These are phyloP conservation scores for Sherardia arvensis DNA, from an alignment of 257 asterid genomes.

Conservation along the genomic window DNA sequence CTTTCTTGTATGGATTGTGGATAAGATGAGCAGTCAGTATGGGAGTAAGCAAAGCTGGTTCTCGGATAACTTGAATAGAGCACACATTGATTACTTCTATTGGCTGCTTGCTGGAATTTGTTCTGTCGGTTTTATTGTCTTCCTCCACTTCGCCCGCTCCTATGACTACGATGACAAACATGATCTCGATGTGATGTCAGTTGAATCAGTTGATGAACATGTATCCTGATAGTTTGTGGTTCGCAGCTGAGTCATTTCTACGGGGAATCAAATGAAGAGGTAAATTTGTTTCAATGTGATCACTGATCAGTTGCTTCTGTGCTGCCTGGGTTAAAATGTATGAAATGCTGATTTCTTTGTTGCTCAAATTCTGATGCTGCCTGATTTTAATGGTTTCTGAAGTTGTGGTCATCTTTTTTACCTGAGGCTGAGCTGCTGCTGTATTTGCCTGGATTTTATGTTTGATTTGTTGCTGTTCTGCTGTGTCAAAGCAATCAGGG, in stretches of 20 bases:
- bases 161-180: background rate
- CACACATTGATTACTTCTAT: constrained; percentile 5
- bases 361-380: too few species aligned
- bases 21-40: background rate
- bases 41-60: background rate
- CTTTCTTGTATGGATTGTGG: background rate
- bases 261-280: too few species aligned
- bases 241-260: background rate
- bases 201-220: background rate
- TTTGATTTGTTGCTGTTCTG: too few species aligned
- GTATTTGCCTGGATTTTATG: too few species aligned
- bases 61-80: constrained; percentile 1
- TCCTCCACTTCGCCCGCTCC: background rate
- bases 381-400: too few species aligned
- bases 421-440: too few species aligned
- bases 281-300: too few species aligned
- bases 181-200: background rate
- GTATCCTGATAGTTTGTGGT: background rate
- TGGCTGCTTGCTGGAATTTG: constrained; percentile 2
- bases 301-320: too few species aligned
- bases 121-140: background rate
- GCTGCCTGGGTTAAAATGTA: too few species aligned
- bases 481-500: too few species aligned
- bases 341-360: too few species aligned
- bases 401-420: too few species aligned